A percentile compares a stretch with the other conserved stretches of the same genome.
Evolutionary conservation across 129 eudicot species (phyloP).

Genomic region (Ambrosia artemisiifolia): DNA sequence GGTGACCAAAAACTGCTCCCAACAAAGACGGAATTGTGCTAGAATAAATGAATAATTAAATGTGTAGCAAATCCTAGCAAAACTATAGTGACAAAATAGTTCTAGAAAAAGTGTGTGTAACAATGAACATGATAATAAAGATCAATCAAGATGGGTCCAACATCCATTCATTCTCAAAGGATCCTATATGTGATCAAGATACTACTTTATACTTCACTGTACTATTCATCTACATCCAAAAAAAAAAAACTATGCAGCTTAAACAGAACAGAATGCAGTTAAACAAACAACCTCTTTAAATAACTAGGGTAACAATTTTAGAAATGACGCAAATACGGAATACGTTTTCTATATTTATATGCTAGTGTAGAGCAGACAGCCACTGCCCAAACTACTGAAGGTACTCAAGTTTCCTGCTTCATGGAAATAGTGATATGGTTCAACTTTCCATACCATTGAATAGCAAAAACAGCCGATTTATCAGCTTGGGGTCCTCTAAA

Average conservation of each 20-base stretch:
- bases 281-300: neutral
- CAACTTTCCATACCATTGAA: conserved; percentile 68
- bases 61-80: conserved; percentile 15
- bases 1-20: conserved; percentile 1
- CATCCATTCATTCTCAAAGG: neutral
- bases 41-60: neutral
- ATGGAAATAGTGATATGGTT: conserved; percentile 10
- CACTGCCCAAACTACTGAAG: conserved; percentile 23
- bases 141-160: neutral
- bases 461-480: conserved; percentile 60
- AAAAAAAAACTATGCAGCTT: conserved; percentile 4
- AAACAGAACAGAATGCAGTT: conserved; percentile 2
- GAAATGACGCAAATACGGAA: neutral
- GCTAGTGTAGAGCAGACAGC: conserved; percentile 18
- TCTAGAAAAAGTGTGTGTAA: conserved; percentile 4
- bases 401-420: conserved; percentile 20
- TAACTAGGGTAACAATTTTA: neutral
- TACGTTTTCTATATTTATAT: neutral
- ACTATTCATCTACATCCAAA: conserved; percentile 3
- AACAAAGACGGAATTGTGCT: conserved; percentile 8
- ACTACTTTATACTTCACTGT: neutral
- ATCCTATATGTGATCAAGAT: conserved; percentile 9
- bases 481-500: conserved; percentile 71
- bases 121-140: neutral
- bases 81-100: neutral